Percentiles rank a stretch among this genome's conserved stretches.
Conservation (phyloP, 352 stramenopile genomes). For the Elongisporangium prolatum region DNA sequence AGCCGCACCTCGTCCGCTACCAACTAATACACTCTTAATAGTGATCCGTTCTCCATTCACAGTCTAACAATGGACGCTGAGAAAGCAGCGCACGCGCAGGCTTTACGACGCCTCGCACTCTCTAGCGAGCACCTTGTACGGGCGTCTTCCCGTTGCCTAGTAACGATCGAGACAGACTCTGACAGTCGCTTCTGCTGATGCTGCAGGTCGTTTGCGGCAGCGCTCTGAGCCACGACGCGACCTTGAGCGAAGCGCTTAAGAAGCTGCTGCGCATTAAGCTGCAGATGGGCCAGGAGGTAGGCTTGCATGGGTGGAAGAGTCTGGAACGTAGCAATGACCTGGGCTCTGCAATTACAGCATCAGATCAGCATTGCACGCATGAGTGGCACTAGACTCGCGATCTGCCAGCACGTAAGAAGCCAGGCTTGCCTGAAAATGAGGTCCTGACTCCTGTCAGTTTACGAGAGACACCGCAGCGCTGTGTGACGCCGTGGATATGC, state of each 20-base stretch:
- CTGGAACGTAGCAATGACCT: too few species aligned
- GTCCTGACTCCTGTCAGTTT: constrained; percentile 18
- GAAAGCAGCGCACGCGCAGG: constrained; percentile 12
- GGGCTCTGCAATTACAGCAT: too few species aligned
- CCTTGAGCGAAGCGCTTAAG: constrained; percentile 29
- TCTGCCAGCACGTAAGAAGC: constrained; percentile 29
- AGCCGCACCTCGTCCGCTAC: constrained; percentile 32
- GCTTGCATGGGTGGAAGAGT: constrained; percentile 1
- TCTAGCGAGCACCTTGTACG: constrained; percentile 40
- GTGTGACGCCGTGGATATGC: constrained; percentile 16
- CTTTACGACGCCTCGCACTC: constrained; percentile 18
- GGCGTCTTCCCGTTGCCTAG: neutral
- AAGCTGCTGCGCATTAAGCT: constrained; percentile 46
- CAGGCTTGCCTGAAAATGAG: too few species aligned
- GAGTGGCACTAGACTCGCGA: constrained; percentile 12
- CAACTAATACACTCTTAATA: neutral
- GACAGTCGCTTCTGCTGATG: neutral
- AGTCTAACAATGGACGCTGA: neutral
- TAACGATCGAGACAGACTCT: neutral
- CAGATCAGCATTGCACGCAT: constrained; percentile 29
- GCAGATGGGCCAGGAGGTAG: constrained; percentile 39
- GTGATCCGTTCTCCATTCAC: neutral
- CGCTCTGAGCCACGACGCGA: constrained; percentile 14
- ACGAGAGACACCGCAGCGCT: constrained; percentile 23
- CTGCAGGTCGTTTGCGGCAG: constrained; percentile 22